A percentile compares a stretch with the other conserved stretches of the same genome.
Conservation (phyloP, 2,329 filamentous ascomycete species). For the Colletotrichum sp. region DNA sequence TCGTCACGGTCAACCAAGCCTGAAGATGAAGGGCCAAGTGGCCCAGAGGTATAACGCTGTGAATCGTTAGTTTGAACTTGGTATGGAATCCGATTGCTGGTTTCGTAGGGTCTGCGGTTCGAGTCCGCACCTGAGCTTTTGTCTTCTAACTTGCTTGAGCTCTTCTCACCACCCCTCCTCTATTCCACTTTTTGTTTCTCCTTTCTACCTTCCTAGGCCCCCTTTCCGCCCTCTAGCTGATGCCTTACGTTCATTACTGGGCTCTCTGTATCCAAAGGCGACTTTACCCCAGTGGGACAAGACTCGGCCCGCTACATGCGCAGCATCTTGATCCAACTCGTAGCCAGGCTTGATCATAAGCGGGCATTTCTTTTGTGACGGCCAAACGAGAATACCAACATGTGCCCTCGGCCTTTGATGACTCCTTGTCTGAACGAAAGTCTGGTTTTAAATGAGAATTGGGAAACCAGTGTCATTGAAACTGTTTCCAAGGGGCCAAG, state of each 20-base stretch:
- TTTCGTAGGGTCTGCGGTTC: not conserved
- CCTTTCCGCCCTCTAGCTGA: not conserved
- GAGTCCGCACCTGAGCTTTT: not conserved
- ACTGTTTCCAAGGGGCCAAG: not conserved
- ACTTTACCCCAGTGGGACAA: not conserved
- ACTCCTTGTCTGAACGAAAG: not conserved
- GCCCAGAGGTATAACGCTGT: not conserved
- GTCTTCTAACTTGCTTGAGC: too few species aligned
- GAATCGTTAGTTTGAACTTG: not conserved
- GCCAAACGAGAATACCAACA: not conserved
- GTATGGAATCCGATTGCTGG: not conserved
- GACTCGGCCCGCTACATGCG: not conserved
- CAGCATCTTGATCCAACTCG: not conserved
- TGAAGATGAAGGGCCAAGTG: not conserved
- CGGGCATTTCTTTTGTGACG: not conserved
- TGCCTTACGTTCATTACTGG: not conserved
- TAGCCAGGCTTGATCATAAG: not conserved
- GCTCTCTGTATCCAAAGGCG: not conserved
- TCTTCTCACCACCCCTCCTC: too few species aligned
- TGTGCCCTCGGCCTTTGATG: not conserved
- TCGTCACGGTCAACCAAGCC: not conserved
- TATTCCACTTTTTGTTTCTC: too few species aligned
- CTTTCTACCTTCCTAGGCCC: too few species aligned
- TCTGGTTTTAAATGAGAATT: not conserved
- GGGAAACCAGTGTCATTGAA: not conserved